Evolutionary conservation across 2,329 filamentous ascomycete species (phyloP).

Genomic region (Aspergillus quadrilineatus): DNA sequence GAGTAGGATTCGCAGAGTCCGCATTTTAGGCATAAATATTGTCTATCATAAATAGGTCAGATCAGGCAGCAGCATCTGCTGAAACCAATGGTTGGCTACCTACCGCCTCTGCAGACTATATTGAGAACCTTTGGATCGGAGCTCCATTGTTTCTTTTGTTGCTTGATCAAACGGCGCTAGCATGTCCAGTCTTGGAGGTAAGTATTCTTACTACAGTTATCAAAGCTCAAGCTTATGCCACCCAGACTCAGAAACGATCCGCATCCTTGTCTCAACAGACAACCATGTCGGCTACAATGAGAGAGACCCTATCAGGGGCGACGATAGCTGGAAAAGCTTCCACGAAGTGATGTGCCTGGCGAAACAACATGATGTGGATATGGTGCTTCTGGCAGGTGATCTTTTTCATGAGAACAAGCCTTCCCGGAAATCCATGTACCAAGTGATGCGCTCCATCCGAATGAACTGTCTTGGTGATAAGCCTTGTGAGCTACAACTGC

Average conservation of each 20-base stretch:
- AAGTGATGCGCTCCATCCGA: slow-evolving; percentile 91
- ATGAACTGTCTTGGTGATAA: slow-evolving; percentile 95
- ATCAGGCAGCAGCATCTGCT: slow-evolving; percentile 9
- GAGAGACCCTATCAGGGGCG: slow-evolving; percentile 86
- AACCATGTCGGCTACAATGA: slow-evolving; percentile 98
- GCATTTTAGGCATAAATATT: neutral
- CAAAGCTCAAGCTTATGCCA: neutral
- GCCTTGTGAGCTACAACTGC: slow-evolving; percentile 89
- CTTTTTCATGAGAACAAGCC: slow-evolving; percentile 98
- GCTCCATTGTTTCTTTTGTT: neutral
- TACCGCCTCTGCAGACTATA: slow-evolving; percentile 1
- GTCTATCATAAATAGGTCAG: neutral
- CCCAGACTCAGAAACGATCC: slow-evolving; percentile 75
- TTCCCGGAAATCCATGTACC: slow-evolving; percentile 90
- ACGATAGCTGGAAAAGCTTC: slow-evolving; percentile 96
- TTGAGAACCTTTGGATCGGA: neutral
- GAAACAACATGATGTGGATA: slow-evolving; percentile 86
- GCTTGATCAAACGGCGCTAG: neutral
- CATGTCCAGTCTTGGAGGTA: slow-evolving; percentile 32
- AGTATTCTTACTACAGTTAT: slow-evolving; percentile 3
- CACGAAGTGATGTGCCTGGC: slow-evolving; percentile 92
- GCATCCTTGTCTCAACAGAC: slow-evolving; percentile 90
- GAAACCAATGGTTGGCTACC: slow-evolving; percentile 1
- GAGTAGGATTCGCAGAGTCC: neutral
- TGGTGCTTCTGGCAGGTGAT: slow-evolving; percentile 92